phyloP scores from a whole-genome alignment of 208 protist species.

The Leishmania aethiopica region DNA sequence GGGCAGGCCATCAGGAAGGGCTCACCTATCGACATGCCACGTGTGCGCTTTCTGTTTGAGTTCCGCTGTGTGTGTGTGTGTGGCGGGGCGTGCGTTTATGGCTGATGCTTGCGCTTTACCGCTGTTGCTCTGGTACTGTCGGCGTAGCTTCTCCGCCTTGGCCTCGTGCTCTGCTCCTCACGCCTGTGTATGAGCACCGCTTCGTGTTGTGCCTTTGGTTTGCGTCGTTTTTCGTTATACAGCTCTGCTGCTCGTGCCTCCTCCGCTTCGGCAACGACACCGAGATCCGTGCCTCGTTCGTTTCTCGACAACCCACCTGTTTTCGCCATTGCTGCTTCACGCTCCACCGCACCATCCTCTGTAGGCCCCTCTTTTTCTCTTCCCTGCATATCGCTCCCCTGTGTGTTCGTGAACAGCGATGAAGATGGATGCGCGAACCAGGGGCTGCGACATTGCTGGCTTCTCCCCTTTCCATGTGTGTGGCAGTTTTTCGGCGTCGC shows the following conservation, averaged over 20 bases:
- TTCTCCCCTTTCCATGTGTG: background rate
- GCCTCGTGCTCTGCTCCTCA: background rate
- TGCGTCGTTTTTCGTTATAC: background rate
- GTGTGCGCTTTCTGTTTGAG: background rate
- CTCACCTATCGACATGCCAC: background rate
- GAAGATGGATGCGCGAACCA: background rate
- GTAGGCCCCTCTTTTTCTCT: background rate
- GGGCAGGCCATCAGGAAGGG: background rate
- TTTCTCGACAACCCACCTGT: background rate
- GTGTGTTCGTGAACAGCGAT: background rate
- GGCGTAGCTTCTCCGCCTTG: background rate
- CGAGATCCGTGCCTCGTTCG: background rate
- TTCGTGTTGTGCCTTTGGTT: background rate
- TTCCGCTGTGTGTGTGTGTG: background rate
- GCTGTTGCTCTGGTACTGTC: background rate
- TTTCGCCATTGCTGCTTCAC: background rate
- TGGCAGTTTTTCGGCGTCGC: background rate
- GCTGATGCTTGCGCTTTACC: background rate
- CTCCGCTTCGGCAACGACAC: background rate
- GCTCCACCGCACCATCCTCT: background rate
- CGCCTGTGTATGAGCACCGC: background rate
- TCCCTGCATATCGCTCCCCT: background rate
- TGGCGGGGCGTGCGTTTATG: background rate
- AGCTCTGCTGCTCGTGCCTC: background rate
- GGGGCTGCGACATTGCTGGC: background rate